A percentile compares a stretch with the other conserved stretches of the same genome.
phyloP scores from a whole-genome alignment of 2,329 filamentous ascomycete species.

The Pestalotiopsis fici region DNA sequence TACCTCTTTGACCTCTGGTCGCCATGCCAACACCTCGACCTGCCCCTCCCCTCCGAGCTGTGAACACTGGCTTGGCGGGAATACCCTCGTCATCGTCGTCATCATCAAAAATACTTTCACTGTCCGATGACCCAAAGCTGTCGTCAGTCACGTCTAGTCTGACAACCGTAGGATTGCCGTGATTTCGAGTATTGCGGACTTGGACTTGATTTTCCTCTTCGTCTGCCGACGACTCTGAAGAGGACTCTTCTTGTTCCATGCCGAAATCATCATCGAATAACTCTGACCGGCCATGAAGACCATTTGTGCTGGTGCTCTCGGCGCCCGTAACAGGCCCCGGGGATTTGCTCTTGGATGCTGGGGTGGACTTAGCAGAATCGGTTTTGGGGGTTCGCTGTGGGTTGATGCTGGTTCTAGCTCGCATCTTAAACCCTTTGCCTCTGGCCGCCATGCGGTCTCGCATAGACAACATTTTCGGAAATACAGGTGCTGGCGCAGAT shows the following conservation, averaged over 20 bases:
- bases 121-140: conserved; percentile 5
- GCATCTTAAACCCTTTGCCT: conserved; percentile 56
- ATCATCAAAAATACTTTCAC: conserved; percentile 15
- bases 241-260: neutral
- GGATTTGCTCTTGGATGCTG: neutral
- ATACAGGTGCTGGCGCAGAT: conserved; percentile 4
- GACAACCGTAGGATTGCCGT: conserved; percentile 29
- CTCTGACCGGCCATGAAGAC: neutral
- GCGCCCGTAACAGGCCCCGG: neutral
- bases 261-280: neutral
- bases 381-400: neutral
- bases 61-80: conserved; percentile 1
- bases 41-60: conserved; percentile 19
- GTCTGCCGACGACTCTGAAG: neutral
- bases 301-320: neutral
- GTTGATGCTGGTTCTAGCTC: conserved; percentile 12
- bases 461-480: conserved; percentile 50
- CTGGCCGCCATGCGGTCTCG: conserved; percentile 56
- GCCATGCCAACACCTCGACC: neutral
- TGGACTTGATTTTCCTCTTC: neutral
- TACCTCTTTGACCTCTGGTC: neutral
- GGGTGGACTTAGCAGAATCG: conserved; percentile 23
- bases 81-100: conserved; percentile 15
- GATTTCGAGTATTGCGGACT: neutral
- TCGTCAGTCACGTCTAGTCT: conserved; percentile 25